Evolutionary conservation across 2,329 filamentous ascomycete species (phyloP), one percentile per base, ranked within the genome.

Genomic region (Fusarium tanahbumbuense): DNA sequence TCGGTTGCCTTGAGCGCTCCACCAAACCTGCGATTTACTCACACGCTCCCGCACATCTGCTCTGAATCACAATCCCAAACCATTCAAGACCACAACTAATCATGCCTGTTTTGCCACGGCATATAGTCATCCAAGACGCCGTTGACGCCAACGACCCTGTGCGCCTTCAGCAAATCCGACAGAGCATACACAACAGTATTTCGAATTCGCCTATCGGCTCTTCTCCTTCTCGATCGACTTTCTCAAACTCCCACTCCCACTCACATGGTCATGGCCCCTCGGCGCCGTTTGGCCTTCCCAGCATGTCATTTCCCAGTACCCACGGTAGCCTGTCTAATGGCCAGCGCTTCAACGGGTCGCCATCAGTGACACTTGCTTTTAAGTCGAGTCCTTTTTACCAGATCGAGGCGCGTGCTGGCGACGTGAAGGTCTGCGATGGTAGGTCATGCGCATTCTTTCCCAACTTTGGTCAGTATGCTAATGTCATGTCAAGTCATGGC

Each of bases 311-410:
- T 32, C 66, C 68, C 52, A 73, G 46, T 30, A 62, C 62, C 41
- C 64, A 73, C 54, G 40, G 60, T 28, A 59, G 64, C 23, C 32
- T 67, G 27, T 44, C 69, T 49, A 75, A 74, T 42, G 68, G 73
- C 23, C 73, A 74, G 55, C 60, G 72, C 9, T 60, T 73, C 20
- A 76, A 70, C 45, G 60, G 62, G 32, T 59, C 67, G 12, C 52
- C 48, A 65, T 50, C 27, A 58, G 55, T 42, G 37, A 53, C 69
- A 13, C 57, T 80, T 22, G 60, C 67, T 13, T 86, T 85, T 82
- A 95, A 93, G 75, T 79, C 89, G 6, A 97, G 93, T 75, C 95
- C 96, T 0, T 99, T 98, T 79, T 98, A 95, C 76, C 87, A 88
- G 13, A 84, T 95, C 32, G 78, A 90, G 47, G 84, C 88, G 57